These are phyloP conservation scores for Ensete ventricosum DNA, from an alignment of 176 grass and related monocot genomes.

Conservation along the genomic window DNA sequence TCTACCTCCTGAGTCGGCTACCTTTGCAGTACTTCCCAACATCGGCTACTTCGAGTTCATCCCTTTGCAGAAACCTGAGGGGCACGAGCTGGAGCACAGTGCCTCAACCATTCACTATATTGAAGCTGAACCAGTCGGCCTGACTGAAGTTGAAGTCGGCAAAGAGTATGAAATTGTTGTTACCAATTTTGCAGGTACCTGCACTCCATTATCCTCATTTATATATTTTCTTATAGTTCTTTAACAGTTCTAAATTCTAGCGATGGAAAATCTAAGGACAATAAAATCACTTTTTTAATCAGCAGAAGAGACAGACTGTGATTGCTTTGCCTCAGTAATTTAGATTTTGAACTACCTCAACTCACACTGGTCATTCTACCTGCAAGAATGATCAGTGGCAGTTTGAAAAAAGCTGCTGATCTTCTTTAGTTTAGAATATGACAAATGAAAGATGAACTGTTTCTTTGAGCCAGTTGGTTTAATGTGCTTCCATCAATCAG, in stretches of 20 bases:
- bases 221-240: constrained; percentile 14
- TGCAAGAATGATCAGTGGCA: neutral
- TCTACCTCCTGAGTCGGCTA: constrained; percentile 53
- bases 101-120: constrained; percentile 56
- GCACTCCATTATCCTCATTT: neutral
- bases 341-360: no score
- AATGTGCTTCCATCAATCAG: no score
- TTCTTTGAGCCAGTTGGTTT: neutral
- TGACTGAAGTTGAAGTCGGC: constrained; percentile 76
- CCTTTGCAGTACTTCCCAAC: constrained; percentile 72
- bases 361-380: neutral
- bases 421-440: neutral
- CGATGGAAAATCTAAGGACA: neutral
- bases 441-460: neutral
- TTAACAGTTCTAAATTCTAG: neutral
- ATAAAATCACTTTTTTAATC: no score
- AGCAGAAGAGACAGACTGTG: no score
- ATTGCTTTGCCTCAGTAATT: no score
- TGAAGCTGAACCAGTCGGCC: constrained; percentile 67
- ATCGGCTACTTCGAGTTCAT: constrained; percentile 94
- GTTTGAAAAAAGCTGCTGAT: neutral
- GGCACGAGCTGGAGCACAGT: constrained; percentile 41
- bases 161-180: constrained; percentile 79
- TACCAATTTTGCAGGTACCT: constrained; percentile 73
- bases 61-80: constrained; percentile 61